These are phyloP conservation scores for Metschnikowia cubensis DNA, from an alignment of 805 yeast species.

Conservation along the genomic window DNA sequence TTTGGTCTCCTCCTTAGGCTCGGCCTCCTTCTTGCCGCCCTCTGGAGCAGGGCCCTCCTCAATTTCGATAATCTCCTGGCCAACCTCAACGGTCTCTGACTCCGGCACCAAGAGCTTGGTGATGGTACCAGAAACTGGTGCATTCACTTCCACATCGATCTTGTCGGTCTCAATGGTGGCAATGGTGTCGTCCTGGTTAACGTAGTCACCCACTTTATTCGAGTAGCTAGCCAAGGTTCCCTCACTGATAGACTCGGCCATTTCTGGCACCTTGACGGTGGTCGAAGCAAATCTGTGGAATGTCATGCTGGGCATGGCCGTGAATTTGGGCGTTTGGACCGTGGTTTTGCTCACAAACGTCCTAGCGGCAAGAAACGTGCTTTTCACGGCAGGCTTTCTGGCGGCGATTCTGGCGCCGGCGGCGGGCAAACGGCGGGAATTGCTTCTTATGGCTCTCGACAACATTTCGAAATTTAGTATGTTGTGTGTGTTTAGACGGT, in stretches of 20 bases:
- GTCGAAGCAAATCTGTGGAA: conserved; percentile 39
- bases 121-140: conserved; percentile 89
- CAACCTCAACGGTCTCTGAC: conserved; percentile 94
- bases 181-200: conserved; percentile 79
- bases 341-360: conserved; percentile 12
- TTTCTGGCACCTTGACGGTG: conserved; percentile 86
- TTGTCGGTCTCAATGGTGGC: conserved; percentile 98
- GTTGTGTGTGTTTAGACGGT: conserved; percentile 1
- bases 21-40: conserved; percentile 25
- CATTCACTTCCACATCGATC: conserved; percentile 94
- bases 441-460: conserved; percentile 30
- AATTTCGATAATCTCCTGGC: conserved; percentile 84
- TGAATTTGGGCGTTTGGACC: conserved; percentile 1
- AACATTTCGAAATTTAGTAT: conserved; percentile 22
- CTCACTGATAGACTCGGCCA: conserved; percentile 98
- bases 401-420: conserved; percentile 9
- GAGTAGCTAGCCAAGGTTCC: conserved; percentile 75
- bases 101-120: conserved; percentile 76
- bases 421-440: conserved; percentile 25
- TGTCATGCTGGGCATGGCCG: conserved; percentile 17
- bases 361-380: conserved; percentile 19
- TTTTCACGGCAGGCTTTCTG: conserved; percentile 8
- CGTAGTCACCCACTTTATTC: conserved; percentile 83
- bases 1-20: conserved; percentile 22
- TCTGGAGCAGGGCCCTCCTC: conserved; percentile 53